Evolutionary conservation across 352 stramenopile species (phyloP), one percentile per base, ranked within the genome.

Genomic region (Pythium diclinum): DNA sequence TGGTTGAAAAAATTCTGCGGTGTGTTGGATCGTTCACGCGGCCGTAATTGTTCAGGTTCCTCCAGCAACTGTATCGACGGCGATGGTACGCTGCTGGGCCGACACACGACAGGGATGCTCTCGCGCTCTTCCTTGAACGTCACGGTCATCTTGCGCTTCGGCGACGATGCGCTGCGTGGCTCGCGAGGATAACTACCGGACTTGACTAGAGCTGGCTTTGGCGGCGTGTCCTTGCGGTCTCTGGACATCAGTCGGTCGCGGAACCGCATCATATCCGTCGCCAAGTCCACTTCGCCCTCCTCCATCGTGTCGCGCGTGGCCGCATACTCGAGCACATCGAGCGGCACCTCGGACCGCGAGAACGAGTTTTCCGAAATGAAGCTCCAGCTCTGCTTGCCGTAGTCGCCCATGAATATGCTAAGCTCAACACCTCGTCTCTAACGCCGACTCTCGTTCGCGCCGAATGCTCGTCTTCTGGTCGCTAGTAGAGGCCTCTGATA

Each of bases 311-410:
- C 67, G 40, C 61, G 65, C 47, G 65, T 36, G n/a, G 65, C 67
- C n/a, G 76, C 72, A 74, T 78, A 86, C 49, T 82, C 77, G 38
- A 87, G 76, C 44, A 69, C 54, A 21, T 78, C 63, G 28, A 78
- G 56, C 46, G 70, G 75, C 33, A 78, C 53, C 40, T 80, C 63
- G 23, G 61, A 68, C n/a, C 57, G 68, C 17, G 69, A 76, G 67
- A 91, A 91, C 55, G 83, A 91, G 25, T 87, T 81, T 70, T 91
- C 83, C 44, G 83, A 91, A 71, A 91, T 91, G 68, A 91, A 91
- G 69, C 79, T 88, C 74, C 82, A 91, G 76, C 79, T 88, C 67
- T 87, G 85, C 62, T 89, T 87, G 48, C 66, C 65, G 60, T 61
- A 61, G 38, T 67, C 59, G 47, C 48, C 55, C 55, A 65, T 70